Conservation (phyloP, 1,284 basidiomycete genomes). For the Cutaneotrichosporon sp. region DNA sequence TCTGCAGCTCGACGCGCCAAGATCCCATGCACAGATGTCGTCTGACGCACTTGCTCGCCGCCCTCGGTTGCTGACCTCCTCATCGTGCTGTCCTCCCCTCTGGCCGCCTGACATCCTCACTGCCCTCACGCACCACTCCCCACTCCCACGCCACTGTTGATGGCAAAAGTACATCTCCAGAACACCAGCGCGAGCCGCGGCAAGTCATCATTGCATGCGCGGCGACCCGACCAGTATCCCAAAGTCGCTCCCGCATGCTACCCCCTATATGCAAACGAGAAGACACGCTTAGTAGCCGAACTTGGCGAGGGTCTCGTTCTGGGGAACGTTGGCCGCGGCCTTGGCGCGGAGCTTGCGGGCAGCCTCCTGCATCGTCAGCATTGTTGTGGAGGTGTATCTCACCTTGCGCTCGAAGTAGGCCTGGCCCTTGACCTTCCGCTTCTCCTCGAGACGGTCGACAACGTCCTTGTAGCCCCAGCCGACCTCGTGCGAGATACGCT, state of each 20-base stretch:
- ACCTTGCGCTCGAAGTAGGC: conserved; percentile 98
- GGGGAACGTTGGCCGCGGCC: conserved; percentile 68
- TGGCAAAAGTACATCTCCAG: conserved; percentile 29
- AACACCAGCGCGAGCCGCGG: conserved; percentile 15
- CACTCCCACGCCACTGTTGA: conserved; percentile 7
- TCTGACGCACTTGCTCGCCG: no score
- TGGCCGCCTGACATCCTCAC: no score
- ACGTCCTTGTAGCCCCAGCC: conserved; percentile 99
- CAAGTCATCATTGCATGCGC: conserved; percentile 20
- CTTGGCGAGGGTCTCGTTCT: conserved; percentile 77
- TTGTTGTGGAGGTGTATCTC: no score
- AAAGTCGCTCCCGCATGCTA: conserved; percentile 28
- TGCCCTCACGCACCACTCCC: no score
- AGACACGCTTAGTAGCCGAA: conserved; percentile 73
- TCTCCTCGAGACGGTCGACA: conserved; percentile 99
- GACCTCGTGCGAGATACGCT: conserved; percentile 65
- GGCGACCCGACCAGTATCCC: conserved; percentile 17
- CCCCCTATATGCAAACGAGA: conserved; percentile 26
- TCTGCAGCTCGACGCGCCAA: not conserved
- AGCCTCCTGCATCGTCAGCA: conserved; percentile 59
- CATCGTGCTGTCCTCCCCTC: no score
- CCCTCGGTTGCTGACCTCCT: not conserved
- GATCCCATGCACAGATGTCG: not conserved
- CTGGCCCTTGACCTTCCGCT: conserved; percentile 99
- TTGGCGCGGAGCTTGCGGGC: conserved; percentile 91